phyloP scores from a whole-genome alignment of 176 grass and related monocot species.

The Oryza brachyantha region DNA sequence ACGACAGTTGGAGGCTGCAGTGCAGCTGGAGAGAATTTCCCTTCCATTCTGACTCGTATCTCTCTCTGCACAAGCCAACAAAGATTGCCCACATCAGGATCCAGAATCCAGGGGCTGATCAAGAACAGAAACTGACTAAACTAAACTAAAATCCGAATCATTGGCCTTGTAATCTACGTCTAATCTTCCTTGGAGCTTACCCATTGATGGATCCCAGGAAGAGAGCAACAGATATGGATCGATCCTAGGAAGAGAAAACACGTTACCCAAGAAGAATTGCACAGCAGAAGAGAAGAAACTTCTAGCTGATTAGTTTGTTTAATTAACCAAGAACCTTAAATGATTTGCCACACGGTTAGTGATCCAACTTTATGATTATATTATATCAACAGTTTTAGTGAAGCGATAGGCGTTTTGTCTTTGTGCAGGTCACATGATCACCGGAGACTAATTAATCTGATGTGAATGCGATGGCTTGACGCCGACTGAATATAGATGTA shows the following conservation, averaged over 20 bases:
- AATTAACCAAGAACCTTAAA: not conserved
- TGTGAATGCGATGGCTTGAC: constrained; percentile 2
- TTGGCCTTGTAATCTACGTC: constrained; percentile 30
- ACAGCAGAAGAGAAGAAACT: constrained; percentile 28
- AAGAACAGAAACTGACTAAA: not conserved
- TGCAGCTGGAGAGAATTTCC: not conserved
- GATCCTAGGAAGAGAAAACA: constrained; percentile 24
- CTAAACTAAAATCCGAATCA: not conserved
- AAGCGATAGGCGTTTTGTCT: not conserved
- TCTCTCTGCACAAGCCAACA: constrained; percentile 27
- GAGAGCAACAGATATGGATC: not conserved
- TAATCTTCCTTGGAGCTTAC: constrained; percentile 34
- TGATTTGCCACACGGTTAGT: not conserved
- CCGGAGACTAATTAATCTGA: constrained; percentile 2
- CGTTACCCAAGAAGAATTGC: not conserved
- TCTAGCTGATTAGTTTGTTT: constrained; percentile 10
- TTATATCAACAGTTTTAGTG: not conserved
- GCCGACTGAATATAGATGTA: not conserved
- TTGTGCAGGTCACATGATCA: constrained; percentile 7
- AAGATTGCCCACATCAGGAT: constrained; percentile 7
- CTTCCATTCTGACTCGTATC: not conserved
- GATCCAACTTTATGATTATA: not conserved
- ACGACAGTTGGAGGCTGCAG: not conserved
- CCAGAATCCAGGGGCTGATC: not conserved
- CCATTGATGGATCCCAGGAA: constrained; percentile 41